Percentiles rank a stretch among this genome's conserved stretches.
Conservation (phyloP, 805 yeast species). For the Suhomyces faveliae region DNA sequence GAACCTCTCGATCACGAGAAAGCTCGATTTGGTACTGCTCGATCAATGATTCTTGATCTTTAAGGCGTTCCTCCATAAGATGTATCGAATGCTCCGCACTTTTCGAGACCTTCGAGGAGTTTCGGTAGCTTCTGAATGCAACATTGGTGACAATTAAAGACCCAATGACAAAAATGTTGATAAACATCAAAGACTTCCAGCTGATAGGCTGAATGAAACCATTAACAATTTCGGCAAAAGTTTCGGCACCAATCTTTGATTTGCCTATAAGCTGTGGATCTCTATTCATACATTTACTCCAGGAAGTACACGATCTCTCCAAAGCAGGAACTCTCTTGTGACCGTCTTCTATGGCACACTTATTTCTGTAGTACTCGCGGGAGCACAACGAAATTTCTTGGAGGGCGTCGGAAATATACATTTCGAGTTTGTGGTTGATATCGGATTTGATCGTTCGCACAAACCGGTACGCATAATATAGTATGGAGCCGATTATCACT, state of each 20-base stretch:
- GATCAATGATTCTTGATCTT: conserved; percentile 6
- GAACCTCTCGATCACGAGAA: neutral
- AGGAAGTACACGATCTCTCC: conserved; percentile 63
- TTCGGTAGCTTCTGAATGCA: conserved; percentile 42
- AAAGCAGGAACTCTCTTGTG: conserved; percentile 66
- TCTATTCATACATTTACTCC: conserved; percentile 81
- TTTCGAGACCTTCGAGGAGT: conserved; percentile 8
- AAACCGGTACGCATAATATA: conserved; percentile 52
- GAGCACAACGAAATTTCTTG: conserved; percentile 69
- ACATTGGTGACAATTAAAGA: conserved; percentile 51
- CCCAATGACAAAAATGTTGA: conserved; percentile 48
- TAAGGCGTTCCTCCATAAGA: conserved; percentile 1
- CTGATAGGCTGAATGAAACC: conserved; percentile 71
- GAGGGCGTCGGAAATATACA: conserved; percentile 56
- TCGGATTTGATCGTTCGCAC: conserved; percentile 61
- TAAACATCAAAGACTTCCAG: conserved; percentile 60
- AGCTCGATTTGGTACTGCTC: conserved; percentile 1
- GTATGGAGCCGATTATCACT: conserved; percentile 47
- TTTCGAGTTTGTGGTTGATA: conserved; percentile 66
- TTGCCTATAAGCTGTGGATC: conserved; percentile 69
- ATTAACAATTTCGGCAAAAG: conserved; percentile 78
- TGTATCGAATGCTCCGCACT: neutral
- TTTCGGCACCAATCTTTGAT: conserved; percentile 74
- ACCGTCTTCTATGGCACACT: conserved; percentile 56
- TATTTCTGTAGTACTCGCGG: conserved; percentile 65